Evolutionary conservation across 371 early-diverging fungal species (phyloP).

Genomic region (Neoconidiobolus thromboides): DNA sequence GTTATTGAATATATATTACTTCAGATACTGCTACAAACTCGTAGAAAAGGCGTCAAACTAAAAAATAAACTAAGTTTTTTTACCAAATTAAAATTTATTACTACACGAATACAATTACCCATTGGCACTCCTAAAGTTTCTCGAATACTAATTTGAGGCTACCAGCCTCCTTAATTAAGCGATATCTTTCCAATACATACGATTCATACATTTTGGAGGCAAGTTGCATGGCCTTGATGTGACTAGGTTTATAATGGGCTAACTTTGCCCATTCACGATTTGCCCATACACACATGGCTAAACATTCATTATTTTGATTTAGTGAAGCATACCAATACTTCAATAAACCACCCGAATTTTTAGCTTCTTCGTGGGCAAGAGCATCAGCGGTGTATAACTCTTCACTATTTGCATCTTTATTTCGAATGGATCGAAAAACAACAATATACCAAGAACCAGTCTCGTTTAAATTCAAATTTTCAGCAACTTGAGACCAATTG

Average conservation of each 20-base stretch:
- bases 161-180: conserved; percentile 5
- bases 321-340: conserved; percentile 30
- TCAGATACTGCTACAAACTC: too few relatives aligned
- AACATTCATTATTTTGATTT: conserved; percentile 20
- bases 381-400: conserved; percentile 21
- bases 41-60: too few relatives aligned
- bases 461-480: conserved; percentile 7
- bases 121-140: too few relatives aligned
- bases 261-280: conserved; percentile 17
- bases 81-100: too few relatives aligned
- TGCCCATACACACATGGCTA: conserved; percentile 30
- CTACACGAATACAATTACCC: too few relatives aligned
- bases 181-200: neutral
- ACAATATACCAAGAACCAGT: conserved; percentile 23
- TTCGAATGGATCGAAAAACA: conserved; percentile 22
- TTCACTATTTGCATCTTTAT: conserved; percentile 14
- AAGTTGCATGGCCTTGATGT: neutral
- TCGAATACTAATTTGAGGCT: too few relatives aligned
- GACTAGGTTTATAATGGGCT: conserved; percentile 21
- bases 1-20: too few relatives aligned
- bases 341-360: conserved; percentile 22
- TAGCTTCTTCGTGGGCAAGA: conserved; percentile 22
- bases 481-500: neutral
- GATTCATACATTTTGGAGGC: neutral
- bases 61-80: too few relatives aligned